Evolutionary conservation across 768 basidiomycete species (phyloP), one percentile per base, ranked within the genome.

Genomic region (Russula sp.): DNA sequence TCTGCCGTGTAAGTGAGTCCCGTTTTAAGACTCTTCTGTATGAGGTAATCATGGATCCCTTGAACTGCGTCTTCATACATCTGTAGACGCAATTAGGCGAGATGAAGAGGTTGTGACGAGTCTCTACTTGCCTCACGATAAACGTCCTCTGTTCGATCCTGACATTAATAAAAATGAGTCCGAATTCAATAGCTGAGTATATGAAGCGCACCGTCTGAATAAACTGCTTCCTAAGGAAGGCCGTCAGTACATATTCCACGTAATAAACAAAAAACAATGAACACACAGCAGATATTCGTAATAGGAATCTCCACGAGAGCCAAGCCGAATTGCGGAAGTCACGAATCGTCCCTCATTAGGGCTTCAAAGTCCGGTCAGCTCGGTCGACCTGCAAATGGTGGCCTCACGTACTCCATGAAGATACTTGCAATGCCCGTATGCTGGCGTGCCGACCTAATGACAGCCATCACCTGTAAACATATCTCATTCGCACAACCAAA

Each of bases 51-150:
- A 71, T 93, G 88, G 56, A 97, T 86, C 2, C 87, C 90, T 38
- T 81, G 76, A 87, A 97, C 94, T 5, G 94, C 85, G 55, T 87
- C 82, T 71, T 87, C 86, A 74, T 98, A 97, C 88, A 97, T 93
- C 88, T 95, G 71, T n/a, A 38, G 42, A 32, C 16, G 40, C 63
- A 11, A 36, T 44, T 38, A 50, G 48, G 18, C 26, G 16, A 34
- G 22, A 50, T 36, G 40, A 34, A 36, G 22, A 48, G 44, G 2
- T n/a, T 49, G 30, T 44, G 53, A 48, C 52, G 59, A 50, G 49
- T 49, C 26, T 13, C 40, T 18, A 70, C 82, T 71, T 69, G 90
- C 92, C 56, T 89, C 80, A 44, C 84, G 85, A 73, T 96, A 98
- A 1, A 90, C 82, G 2, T 71, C 69, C 73, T 98, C 94, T 14